Base-by-base conservation (phyloP, 2,329 filamentous ascomycete species). In the Ophiostoma piceae region DNA sequence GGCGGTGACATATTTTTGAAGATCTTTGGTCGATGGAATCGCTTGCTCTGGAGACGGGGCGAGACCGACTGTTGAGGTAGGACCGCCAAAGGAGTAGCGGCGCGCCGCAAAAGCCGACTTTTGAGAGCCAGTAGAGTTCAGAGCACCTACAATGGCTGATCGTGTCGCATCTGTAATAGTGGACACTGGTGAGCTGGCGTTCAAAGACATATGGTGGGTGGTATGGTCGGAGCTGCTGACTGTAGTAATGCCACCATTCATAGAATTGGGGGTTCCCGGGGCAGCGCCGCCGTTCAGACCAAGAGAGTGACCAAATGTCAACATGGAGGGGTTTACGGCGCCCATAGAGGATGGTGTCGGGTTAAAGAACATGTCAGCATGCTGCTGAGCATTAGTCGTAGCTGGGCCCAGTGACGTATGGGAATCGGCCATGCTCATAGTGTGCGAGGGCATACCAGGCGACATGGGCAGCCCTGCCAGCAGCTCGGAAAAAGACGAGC, bases 1-100 rank as follows among this genome's bases (percentile, higher is more conserved):
- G 71, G 94, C 90, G 73, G 89, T 88, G 73, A 97, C 91, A 79
- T 94, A 97, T 78, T 92, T 90, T 79, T 96, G 93, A 72, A 98
- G 87, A 77, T 97, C 92, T 77, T 87, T 84, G 43, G 92, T 94
- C 80, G 86, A 92, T 68, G 94, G 94, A 71, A 97, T 84, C 74
- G 81, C 57, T 12, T 85, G 74, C 81, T 85, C 76, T 81, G 83
- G 80, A 73, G 84, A 83, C 69, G 85, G 80, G 72, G 85, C 85
- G 74, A 85, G 78, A 35, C 62, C 35, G 7, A 14, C 19, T 26
- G 85, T 84, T 67, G 85, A 85, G 74, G 80, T 83, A 72, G 84
- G 82, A 65, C 83, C 83, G 74, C 83, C 83, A 76, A 86, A 84
- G 69, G 86, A 87, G 77, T 93, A 87, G 84, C 89, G 88, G 78